Percentiles rank a stretch among this genome's conserved stretches.
Evolutionary conservation across 2,329 filamentous ascomycete genomes (phyloP).

Genomic region (Colletotrichum sublineola): DNA sequence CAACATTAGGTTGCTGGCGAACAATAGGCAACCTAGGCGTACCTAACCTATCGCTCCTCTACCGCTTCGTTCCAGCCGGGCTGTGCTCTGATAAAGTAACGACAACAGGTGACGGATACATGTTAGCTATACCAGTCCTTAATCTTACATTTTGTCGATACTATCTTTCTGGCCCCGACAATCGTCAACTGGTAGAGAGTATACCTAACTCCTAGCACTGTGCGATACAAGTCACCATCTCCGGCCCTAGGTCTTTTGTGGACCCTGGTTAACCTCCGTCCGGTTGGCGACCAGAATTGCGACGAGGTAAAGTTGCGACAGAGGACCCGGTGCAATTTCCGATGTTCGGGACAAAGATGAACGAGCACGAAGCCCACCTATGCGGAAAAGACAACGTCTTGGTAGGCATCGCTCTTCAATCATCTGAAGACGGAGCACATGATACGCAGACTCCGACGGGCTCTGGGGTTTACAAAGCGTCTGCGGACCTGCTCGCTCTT

Average conservation of each 20-base stretch:
- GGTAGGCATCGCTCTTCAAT: constrained; percentile 13
- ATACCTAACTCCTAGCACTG: constrained; percentile 26
- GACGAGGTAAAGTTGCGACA: constrained; percentile 36
- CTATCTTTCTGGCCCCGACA: background rate
- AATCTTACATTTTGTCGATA: background rate
- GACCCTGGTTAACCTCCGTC: background rate
- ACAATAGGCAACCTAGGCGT: constrained; percentile 10
- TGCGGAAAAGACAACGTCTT: background rate
- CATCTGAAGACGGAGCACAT: constrained; percentile 18
- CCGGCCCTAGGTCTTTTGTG: constrained; percentile 21
- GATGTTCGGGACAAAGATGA: background rate
- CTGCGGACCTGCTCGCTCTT: background rate
- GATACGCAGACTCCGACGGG: constrained; percentile 13
- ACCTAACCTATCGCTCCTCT: background rate
- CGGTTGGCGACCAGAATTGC: constrained; percentile 15
- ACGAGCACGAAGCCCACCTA: background rate
- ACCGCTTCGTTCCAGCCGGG: background rate
- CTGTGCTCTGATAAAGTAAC: background rate
- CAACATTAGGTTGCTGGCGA: background rate
- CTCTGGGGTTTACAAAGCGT: background rate
- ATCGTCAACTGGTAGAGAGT: background rate
- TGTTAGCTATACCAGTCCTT: constrained; percentile 5
- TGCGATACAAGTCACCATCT: constrained; percentile 30
- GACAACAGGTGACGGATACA: constrained; percentile 21
- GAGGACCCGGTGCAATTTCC: constrained; percentile 10